Evolutionary conservation across 2,329 filamentous ascomycete genomes (phyloP), one percentile per base, ranked within the genome.

Genomic region (Sporothrix brasiliensis): DNA sequence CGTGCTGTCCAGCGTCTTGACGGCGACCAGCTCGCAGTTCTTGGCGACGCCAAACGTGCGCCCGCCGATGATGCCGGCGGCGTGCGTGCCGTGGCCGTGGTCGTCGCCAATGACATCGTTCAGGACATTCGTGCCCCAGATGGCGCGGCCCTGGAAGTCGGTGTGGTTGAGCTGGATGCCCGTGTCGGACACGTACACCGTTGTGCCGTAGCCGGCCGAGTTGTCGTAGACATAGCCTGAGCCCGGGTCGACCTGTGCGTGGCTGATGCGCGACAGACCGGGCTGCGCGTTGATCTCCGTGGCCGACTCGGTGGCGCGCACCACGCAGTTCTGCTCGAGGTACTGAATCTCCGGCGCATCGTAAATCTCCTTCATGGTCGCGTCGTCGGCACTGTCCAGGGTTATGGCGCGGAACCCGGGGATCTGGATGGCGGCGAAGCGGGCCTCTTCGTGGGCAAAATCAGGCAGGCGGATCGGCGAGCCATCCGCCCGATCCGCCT

Each of bases 111-210:
- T 39, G 49, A 65, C 49, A 1, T 21, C 34, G 58, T 69, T 49
- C 14, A 39, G 19, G 52, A 56, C 52, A 49, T 54, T 69, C 49
- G 58, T 50, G 14, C 68, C 68, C 52, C 61, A 65, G 47, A 58
- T 56, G 21, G 87, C 87, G 70, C 87, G 85, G 65, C 84, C 85
- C 77, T 84, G 80, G 73, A 86, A 89, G 76, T 88, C 84, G 56
- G 77, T 75, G 78, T 91, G 89, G 6, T 82, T 81, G 50, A 80
- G 79, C 69, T 80, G 80, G 76, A 91, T 86, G 74, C 89, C 89
- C 6, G 88, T 90, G 78, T 91, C 89, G 53, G 91, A 84, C 30
- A 91, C 79, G 77, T 87, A 91, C 39, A 83, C 85, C 27, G 85
- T 89, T 74, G 87, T 85, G n/a, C 84, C 85, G 73, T 82, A 70